Base-by-base conservation (phyloP, 176 grass and related monocot genomes). In the Secale cereale region DNA sequence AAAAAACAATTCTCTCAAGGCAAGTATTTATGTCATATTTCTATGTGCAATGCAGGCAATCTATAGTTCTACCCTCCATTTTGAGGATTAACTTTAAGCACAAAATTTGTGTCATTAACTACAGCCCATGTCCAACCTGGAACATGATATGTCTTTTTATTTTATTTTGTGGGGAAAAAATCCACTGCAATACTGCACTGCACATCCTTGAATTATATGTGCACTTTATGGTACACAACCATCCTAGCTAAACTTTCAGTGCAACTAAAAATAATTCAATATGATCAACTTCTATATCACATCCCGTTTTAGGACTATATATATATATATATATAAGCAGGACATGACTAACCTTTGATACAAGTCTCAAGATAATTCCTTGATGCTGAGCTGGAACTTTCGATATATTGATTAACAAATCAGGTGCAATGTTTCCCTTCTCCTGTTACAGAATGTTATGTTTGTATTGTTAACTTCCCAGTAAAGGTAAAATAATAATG, bases 311-410 rank as follows among this genome's bases (percentile, higher is more conserved):
- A 59, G 22, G 57, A 79, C 14, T n/a, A 79, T 35, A 74, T 67
- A 73, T 67, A 67, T 68, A 50, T 68, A 79, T 35, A 74, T 67
- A 73, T 67, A 67, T 68, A 50, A 52, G 37, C 37, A 68, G 37
- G 69, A n/a, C 50, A 70, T 66, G 63, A 56, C 85, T 71, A 81
- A 98, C 96, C 96, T 94, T 95, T 37, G 86, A 68, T 71, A 95
- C 86, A 50, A 95, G 94, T 77, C 93, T 90, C 93, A 98, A 86
- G 72, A 98, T 92, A 57, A 92, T 91, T 82, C 85, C 89, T 87
- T 95, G 95, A 89, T 98, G 95, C 63, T 98, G 93, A 81, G 83
- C 65, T 70, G 95, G 80, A 87, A 82, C 61, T 78, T 74, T 93
- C 78, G 92, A 88, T 86, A 98, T 79, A 87, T 90, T 89, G 50